Conservation (phyloP, 805 yeast species). For the Komagataella mondaviorum region DNA sequence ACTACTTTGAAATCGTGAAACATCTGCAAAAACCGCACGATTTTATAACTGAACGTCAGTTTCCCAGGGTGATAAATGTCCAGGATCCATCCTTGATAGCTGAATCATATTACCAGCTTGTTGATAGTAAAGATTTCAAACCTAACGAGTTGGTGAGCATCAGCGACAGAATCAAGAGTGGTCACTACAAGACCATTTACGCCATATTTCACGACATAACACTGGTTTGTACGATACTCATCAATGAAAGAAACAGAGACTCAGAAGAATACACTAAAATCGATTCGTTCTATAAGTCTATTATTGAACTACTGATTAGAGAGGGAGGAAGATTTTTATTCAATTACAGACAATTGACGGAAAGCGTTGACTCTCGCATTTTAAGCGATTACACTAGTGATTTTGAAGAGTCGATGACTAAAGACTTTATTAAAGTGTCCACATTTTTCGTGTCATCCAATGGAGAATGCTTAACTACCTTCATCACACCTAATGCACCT, state of each 20-base stretch:
- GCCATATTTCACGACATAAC: conserved; percentile 55
- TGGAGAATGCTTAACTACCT: conserved; percentile 51
- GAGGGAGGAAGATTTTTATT: conserved; percentile 38
- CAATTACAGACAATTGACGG: conserved; percentile 6
- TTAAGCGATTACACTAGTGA: conserved; percentile 1
- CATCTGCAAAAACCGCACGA: neutral
- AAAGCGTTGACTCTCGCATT: neutral
- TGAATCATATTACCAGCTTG: neutral
- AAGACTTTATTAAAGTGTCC: conserved; percentile 50
- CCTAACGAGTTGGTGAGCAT: conserved; percentile 19
- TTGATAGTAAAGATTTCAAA: neutral
- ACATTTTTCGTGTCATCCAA: conserved; percentile 34
- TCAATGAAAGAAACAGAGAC: conserved; percentile 35
- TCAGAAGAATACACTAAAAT: conserved; percentile 32
- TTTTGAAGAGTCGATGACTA: conserved; percentile 28
- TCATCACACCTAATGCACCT: conserved; percentile 56
- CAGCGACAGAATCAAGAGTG: conserved; percentile 21
- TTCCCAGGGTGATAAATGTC: neutral
- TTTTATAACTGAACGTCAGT: neutral
- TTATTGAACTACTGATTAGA: conserved; percentile 49
- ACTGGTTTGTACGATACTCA: conserved; percentile 33
- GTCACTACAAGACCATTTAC: conserved; percentile 35
- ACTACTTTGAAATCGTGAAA: conserved; percentile 4
- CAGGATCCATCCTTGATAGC: neutral
- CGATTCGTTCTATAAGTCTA: conserved; percentile 49